Evolutionary conservation across 2,329 filamentous ascomycete species (phyloP).

Genomic region (Blastomyces parvus): DNA sequence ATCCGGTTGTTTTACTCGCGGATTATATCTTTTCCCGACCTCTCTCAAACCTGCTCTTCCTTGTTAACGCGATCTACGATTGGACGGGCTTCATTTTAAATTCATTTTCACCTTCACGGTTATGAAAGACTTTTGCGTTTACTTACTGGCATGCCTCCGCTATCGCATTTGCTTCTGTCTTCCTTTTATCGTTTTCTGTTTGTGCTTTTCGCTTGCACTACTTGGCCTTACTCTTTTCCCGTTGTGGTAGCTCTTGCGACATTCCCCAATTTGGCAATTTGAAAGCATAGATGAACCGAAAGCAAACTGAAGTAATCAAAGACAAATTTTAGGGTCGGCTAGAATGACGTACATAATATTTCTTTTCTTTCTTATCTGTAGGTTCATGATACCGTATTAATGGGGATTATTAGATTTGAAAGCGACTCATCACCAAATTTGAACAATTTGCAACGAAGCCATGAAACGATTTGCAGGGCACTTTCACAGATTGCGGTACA

Average conservation of each 20-base stretch:
- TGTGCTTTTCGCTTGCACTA: background rate
- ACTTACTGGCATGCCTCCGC: background rate
- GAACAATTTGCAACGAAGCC: background rate
- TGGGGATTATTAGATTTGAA: background rate
- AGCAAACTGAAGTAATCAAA: conserved; percentile 1
- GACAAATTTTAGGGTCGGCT: background rate
- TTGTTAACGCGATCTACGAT: conserved; percentile 8
- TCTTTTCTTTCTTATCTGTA: background rate
- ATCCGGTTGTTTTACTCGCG: background rate
- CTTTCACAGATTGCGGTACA: background rate
- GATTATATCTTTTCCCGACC: background rate
- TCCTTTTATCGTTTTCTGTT: background rate
- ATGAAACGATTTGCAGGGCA: background rate
- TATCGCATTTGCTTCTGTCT: background rate
- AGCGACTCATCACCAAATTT: background rate
- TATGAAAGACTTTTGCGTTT: background rate
- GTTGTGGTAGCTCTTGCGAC: background rate
- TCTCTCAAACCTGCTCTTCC: background rate
- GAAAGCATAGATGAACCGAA: background rate
- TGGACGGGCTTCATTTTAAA: background rate
- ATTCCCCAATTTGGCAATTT: background rate
- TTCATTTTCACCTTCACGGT: background rate
- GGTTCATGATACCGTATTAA: background rate
- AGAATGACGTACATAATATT: background rate
- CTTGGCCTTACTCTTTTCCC: background rate